These are phyloP conservation scores for Pythium pyrilobum DNA, from an alignment of 352 stramenopile genomes.

Conservation along the genomic window DNA sequence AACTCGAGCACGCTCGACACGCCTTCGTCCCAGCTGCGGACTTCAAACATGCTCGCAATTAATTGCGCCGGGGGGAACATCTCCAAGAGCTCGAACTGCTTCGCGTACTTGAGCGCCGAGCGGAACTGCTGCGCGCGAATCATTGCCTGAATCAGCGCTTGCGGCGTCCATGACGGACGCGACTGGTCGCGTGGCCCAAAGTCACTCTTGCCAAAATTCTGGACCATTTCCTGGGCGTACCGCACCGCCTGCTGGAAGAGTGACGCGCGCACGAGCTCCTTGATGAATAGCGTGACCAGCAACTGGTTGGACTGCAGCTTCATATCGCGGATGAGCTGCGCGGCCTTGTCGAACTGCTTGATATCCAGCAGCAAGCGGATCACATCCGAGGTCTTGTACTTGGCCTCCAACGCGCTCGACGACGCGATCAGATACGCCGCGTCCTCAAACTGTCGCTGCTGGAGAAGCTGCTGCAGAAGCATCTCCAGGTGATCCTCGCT, in stretches of 20 bases:
- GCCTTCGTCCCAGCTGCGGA: conserved; percentile 59
- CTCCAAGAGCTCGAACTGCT: conserved; percentile 75
- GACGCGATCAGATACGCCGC: conserved; percentile 67
- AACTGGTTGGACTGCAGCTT: conserved; percentile 60
- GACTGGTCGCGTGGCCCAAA: conserved; percentile 18
- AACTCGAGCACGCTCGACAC: conserved; percentile 73
- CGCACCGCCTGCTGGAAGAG: conserved; percentile 71
- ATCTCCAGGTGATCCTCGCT: conserved; percentile 44
- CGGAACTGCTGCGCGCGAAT: conserved; percentile 66
- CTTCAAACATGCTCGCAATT: conserved; percentile 66
- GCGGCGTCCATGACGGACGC: conserved; percentile 64
- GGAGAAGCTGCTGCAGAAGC: conserved; percentile 50
- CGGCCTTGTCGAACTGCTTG: conserved; percentile 52
- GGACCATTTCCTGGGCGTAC: conserved; percentile 77
- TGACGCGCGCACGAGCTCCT: conserved; percentile 56
- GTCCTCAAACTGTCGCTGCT: conserved; percentile 39
- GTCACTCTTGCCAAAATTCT: conserved; percentile 55
- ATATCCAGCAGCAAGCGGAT: conserved; percentile 71
- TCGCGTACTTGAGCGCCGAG: conserved; percentile 70
- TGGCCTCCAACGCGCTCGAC: conserved; percentile 35
- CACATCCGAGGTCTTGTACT: conserved; percentile 79
- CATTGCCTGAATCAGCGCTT: conserved; percentile 81
- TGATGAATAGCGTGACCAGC: conserved; percentile 81
- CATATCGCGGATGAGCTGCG: conserved; percentile 70
- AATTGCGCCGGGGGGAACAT: conserved; percentile 59